phyloP scores from a whole-genome alignment of 306 rosid genomes.

The Ammopiptanthus mongolicus region DNA sequence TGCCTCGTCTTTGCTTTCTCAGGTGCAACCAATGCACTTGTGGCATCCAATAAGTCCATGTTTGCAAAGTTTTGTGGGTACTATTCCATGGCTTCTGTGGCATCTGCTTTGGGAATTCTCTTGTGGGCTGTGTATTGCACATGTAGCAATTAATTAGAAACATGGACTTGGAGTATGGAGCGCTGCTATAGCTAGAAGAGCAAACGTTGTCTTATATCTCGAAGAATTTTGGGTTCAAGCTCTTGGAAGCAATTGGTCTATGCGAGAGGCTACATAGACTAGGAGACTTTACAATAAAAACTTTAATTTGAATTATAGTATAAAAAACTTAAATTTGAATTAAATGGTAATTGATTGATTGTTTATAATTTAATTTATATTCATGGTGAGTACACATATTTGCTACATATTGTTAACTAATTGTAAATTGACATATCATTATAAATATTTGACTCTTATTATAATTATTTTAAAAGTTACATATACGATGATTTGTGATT shows the following conservation, averaged over 20 bases:
- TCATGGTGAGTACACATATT: no score
- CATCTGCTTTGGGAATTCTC: slow-evolving; percentile 29
- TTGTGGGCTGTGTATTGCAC: slow-evolving; percentile 12
- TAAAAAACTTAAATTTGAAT: background rate
- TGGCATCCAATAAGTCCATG: background rate
- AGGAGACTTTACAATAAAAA: no score
- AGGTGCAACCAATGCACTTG: slow-evolving; percentile 27
- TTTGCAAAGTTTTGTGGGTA: slow-evolving; percentile 18
- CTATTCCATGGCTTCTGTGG: slow-evolving; percentile 27
- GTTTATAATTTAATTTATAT: no score
- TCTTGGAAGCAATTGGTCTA: background rate
- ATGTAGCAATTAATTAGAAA: background rate
- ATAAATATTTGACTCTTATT: no score
- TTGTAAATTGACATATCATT: no score
- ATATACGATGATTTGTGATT: no score
- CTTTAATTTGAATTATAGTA: no score
- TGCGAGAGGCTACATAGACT: no score
- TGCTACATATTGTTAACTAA: no score
- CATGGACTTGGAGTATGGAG: background rate
- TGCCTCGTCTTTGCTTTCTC: slow-evolving; percentile 30
- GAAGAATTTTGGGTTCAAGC: background rate
- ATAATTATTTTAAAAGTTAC: no score
- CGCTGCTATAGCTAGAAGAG: background rate
- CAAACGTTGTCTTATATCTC: no score
- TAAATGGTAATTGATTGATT: background rate